These are phyloP conservation scores for Ceratobasidium sp. DNA, from an alignment of 1,284 basidiomycete genomes.

Conservation along the genomic window DNA sequence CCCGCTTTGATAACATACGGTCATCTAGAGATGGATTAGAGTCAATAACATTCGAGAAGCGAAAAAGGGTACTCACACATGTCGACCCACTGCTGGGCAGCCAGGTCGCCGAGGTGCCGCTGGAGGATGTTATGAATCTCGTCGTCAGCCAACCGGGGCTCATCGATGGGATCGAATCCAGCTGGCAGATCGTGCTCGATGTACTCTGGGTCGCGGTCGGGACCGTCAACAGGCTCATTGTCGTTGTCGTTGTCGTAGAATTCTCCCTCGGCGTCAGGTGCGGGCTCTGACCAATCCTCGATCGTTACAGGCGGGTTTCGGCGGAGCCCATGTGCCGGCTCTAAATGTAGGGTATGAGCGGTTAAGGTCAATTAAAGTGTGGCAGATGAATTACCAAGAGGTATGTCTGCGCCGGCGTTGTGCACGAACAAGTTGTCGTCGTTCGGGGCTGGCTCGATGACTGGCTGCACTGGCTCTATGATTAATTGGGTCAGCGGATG, in stretches of 20 bases:
- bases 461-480: no score
- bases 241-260: background rate
- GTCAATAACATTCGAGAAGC: background rate
- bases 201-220: slow-evolving; percentile 10
- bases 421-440: no score
- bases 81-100: background rate
- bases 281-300: background rate
- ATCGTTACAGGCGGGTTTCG: no score
- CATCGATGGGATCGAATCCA: background rate
- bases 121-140: background rate
- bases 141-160: background rate
- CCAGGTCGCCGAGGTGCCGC: background rate
- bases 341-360: no score
- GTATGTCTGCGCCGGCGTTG: no score
- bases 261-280: background rate
- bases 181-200: background rate
- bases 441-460: no score
- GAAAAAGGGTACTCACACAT: background rate
- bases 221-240: background rate
- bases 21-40: background rate
- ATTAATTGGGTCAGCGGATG: no score
- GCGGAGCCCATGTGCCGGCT: background rate
- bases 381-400: no score
- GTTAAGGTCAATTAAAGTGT: no score
- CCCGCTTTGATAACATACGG: background rate